These are phyloP conservation scores for Picea abies DNA, from an alignment of 83 land plant genomes.

Conservation along the genomic window DNA sequence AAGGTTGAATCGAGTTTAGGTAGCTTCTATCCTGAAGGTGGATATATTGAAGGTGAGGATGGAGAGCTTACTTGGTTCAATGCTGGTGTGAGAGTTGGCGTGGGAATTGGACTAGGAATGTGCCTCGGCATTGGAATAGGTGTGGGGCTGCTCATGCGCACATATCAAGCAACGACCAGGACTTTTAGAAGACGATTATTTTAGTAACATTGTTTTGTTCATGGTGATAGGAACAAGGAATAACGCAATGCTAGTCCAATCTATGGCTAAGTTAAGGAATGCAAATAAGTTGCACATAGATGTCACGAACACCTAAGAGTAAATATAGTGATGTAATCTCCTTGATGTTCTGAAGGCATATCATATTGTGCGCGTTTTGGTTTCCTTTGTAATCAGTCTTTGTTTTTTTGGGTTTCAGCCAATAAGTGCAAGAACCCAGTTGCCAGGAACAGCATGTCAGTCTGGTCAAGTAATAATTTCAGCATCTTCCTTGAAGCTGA, in stretches of 20 bases:
- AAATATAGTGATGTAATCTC: neutral
- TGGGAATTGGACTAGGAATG: constrained; percentile 74
- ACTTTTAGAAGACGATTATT: constrained; percentile 48
- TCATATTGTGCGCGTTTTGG: neutral
- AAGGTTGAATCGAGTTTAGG: constrained; percentile 12
- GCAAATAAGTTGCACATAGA: constrained; percentile 1
- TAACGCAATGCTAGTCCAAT: neutral
- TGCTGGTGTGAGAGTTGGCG: constrained; percentile 82
- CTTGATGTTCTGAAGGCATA: neutral
- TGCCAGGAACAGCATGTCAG: neutral
- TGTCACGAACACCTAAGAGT: neutral
- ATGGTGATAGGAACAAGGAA: neutral
- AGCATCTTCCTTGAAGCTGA: too few species aligned
- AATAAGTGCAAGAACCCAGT: neutral
- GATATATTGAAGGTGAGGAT: constrained; percentile 68
- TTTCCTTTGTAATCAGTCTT: neutral
- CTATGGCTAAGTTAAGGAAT: neutral
- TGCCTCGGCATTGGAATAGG: constrained; percentile 77
- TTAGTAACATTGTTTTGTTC: neutral
- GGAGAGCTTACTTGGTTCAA: constrained; percentile 88
- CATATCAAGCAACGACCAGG: constrained; percentile 53
- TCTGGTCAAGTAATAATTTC: neutral
- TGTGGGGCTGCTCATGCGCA: constrained; percentile 59
- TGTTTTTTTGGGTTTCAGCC: constrained; percentile 2
- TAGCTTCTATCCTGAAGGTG: constrained; percentile 17